Percentiles rank a stretch among this genome's conserved stretches.
Evolutionary conservation across 2,329 filamentous ascomycete genomes (phyloP).

Genomic region (Diaporthe longicolla): DNA sequence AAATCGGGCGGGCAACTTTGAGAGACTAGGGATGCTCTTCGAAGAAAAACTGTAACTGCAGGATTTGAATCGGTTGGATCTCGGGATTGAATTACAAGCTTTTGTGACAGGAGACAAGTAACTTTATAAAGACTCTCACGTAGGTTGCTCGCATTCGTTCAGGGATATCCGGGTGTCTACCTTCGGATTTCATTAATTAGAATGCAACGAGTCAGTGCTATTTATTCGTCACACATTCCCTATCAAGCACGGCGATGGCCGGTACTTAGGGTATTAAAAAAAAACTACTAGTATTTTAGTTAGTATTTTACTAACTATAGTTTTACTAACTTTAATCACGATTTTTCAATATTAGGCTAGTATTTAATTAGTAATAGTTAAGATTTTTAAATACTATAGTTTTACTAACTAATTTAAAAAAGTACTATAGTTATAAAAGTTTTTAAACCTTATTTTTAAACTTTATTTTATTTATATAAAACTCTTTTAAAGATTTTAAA

Average conservation of each 20-base stretch:
- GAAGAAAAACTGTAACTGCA: not conserved
- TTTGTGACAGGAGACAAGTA: not conserved
- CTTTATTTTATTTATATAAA: too few relatives aligned
- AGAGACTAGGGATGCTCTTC: not conserved
- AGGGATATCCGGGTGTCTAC: constrained; percentile 16
- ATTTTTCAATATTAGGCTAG: too few relatives aligned
- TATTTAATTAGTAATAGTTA: too few relatives aligned
- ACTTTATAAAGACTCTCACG: not conserved
- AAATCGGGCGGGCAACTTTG: not conserved
- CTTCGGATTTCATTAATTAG: constrained; percentile 2
- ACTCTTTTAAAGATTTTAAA: too few relatives aligned
- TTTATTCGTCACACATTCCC: constrained; percentile 3
- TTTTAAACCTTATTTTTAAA: too few relatives aligned
- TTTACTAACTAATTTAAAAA: too few relatives aligned
- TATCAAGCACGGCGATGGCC: constrained; percentile 1
- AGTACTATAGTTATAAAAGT: too few relatives aligned
- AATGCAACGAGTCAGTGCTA: constrained; percentile 24
- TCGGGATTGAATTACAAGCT: not conserved
- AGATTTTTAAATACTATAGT: too few relatives aligned
- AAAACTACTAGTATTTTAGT: too few relatives aligned
- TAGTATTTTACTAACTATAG: too few relatives aligned
- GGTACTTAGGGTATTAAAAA: too few relatives aligned
- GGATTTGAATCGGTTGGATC: not conserved
- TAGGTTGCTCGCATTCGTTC: not conserved
- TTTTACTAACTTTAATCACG: too few relatives aligned